Base-by-base conservation (phyloP, 148 eudicot species). In the Chenopodium album region DNA sequence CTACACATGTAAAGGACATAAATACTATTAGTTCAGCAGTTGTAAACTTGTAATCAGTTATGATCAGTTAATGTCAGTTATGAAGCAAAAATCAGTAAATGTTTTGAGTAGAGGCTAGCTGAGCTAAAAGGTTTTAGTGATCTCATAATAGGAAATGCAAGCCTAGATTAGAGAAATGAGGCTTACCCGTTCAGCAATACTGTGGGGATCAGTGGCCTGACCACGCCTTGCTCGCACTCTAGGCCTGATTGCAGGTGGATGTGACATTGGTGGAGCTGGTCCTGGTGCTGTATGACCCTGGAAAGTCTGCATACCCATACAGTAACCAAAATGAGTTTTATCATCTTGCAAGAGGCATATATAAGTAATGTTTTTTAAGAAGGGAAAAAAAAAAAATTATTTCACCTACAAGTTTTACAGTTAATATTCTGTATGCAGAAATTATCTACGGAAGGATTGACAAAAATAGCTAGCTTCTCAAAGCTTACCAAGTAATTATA, bases 171-270 rank as follows among this genome's bases (percentile, higher is more conserved):
- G 1, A 78, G 72, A 78, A 46, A 50, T 66, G 75, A 70, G 71
- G 47, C 31, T 59, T 81, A 88, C 90, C 78, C 90, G 77, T 81
- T 88, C 90, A 76, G 90, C 90, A 29, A 88, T 88, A 70, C 90
- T 88, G 76, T 88, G 90, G 34, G 90, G 90, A 52, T 88, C 90
- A 54, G 90, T 88, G 81, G 90, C 90, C 76, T 88, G 90, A 68
- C 90, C 90, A 79, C 90, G 82, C 78, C 90, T 86, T 22, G 90
- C 90, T 71, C 90, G 87, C 73, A 88, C 90, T 81, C 89, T 85
- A 17, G 90, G 90, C 26, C 90, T 82, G 71, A 87, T 75, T 70
- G 86, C 71, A 47, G 89, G 89, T 26, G 89, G 87, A 34, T 88
- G 89, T 46, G 90, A 86, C 26, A 78, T 69, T 19, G 74, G 65